Base-by-base conservation (phyloP, 2,329 filamentous ascomycete species). In the Fusarium falciforme region DNA sequence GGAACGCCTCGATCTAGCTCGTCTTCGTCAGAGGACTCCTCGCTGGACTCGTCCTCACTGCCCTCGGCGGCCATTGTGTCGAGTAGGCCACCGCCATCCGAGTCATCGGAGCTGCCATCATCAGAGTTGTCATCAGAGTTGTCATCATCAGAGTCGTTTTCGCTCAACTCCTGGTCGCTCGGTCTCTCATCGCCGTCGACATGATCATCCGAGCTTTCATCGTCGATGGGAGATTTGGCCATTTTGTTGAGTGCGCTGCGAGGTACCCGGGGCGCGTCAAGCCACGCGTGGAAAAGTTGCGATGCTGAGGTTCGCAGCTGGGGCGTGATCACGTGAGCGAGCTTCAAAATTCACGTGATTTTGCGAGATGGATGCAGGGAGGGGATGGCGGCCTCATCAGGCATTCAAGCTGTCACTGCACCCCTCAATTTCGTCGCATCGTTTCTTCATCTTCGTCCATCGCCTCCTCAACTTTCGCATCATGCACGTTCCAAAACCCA, bases 51-150 rank as follows among this genome's bases (percentile, higher is more conserved):
- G 5, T 70, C 68, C 2, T 76, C 75, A 22, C 71, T 77, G 22
- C 64, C 75, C 4, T 78, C 77, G 33, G 63, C 75, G 35, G 77
- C 77, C 75, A 78, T 77, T 7, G 64, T 70, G 22, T 78, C 77
- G 42, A 78, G 70, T 2, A 78, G 57, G 40, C 73, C 75, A 55
- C 76, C 73, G 16, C 67, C 68, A 27, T 78, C 77, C 2, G 68
- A 75, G 33, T 65, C 66, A 54, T 78, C 76, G 27, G 71, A 74
- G 7, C 72, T 68, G 8, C 60, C 68, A 9, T 73, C 55, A 27
- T 59, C 35, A 1, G 72, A 75, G 5, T 70, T 68, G 9, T 61
- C 66, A 9, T 59, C 35, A 36, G 72, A 75, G 6, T 70, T 66
- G 9, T 63, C 68, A 11, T 71, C 35, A 27, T 59, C 35, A 11